Conservation (phyloP, 306 rosid species). For the Begonia fuchsioides region DNA sequence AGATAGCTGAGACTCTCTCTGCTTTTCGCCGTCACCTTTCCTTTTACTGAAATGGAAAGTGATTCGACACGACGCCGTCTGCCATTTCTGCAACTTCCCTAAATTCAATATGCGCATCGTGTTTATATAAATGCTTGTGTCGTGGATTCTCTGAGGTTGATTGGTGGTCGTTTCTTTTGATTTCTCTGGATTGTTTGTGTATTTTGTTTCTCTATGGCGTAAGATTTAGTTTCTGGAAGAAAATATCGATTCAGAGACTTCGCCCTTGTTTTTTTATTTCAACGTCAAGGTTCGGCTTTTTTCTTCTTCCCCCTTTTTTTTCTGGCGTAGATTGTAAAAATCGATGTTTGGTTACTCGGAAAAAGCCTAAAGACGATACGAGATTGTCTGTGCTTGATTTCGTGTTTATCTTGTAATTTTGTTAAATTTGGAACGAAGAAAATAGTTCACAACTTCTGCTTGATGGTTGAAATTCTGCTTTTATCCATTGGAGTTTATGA, state of each 20-base stretch:
- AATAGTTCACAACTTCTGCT: neutral
- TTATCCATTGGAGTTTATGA: neutral
- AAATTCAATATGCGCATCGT: neutral
- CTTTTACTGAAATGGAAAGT: neutral
- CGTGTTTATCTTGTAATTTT: too few relatives aligned
- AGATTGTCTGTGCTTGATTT: too few relatives aligned
- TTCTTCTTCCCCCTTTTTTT: too few relatives aligned
- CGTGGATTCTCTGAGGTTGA: neutral
- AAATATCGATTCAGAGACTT: conserved; percentile 8
- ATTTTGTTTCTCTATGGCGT: neutral
- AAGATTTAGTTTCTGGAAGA: conserved; percentile 15
- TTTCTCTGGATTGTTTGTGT: neutral
- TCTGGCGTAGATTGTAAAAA: neutral
- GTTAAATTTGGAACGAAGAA: neutral
- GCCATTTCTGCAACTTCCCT: neutral
- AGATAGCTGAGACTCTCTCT: conserved; percentile 1
- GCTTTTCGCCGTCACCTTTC: neutral
- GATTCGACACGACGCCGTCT: neutral
- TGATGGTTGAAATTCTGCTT: neutral
- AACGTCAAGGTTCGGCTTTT: too few relatives aligned
- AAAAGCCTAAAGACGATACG: neutral
- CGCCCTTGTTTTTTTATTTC: conserved; percentile 1
- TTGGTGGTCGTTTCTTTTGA: neutral
- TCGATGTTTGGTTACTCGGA: neutral
- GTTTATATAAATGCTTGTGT: neutral